Evolutionary conservation across 106 monocot genomes (phyloP), one percentile per base, ranked within the genome.

Genomic region (Dendrobium catenatum): DNA sequence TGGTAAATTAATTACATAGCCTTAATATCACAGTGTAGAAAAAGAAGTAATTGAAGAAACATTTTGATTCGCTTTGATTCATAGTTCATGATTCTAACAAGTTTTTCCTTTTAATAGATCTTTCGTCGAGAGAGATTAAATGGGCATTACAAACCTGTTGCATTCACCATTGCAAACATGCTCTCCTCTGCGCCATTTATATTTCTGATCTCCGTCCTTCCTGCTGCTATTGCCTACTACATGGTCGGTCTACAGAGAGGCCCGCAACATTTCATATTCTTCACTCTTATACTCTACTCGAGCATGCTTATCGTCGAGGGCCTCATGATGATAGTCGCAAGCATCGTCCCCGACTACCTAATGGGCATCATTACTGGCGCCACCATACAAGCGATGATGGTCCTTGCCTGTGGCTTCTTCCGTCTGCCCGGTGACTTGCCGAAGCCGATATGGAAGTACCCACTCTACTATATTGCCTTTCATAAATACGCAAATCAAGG

Each of bases 261-360:
- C n/a, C 3, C 79, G 7, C 84, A 87, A 19, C 95, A 95, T 82
- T 92, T 90, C 76, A 44, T 68, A 80, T 95, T 83, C 85, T 95
- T 95, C 79, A 70, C 80, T 4, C 77, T 88, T 1, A 84, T 92
- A 17, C 84, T 95, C 1, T 92, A 81, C 83, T 49, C 73, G 40
- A 80, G 85, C 81, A 88, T 95, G 92, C 72, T 92, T 72, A 74
- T 95, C 2, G 94, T 95, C 6, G 94, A 95, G 78, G 86, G 94
- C 72, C 77, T 95, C 27, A 95, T 95, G 94, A 95, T 95, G 95
- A 92, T 95, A 33, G 95, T 95, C 5, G 95, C 95, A 1, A 90
- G 88, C 85, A 46, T 92, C 42, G 88, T 95, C 59, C 92, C 95
- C 0, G 87, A 92, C 55, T 95, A 88, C 67, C 83, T 92, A 78